Conservation (phyloP, 2,329 filamentous ascomycete species). For the Stagonosporopsis chrysanthemi region DNA sequence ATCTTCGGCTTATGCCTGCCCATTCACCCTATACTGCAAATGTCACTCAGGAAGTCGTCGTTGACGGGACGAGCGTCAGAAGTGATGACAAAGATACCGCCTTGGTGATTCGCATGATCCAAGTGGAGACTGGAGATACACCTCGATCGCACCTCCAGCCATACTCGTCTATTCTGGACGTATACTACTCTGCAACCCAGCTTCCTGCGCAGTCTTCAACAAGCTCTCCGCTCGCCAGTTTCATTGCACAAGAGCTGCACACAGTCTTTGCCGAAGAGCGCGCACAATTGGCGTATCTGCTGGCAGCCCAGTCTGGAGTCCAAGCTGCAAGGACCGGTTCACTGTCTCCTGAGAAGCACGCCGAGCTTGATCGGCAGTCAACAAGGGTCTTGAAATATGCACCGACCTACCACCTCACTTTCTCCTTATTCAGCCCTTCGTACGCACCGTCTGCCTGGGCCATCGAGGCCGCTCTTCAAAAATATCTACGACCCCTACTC, state of each 20-base stretch:
- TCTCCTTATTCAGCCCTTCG: constrained; percentile 88
- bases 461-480: constrained; percentile 79
- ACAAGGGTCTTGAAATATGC: constrained; percentile 90
- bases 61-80: constrained; percentile 35
- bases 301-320: constrained; percentile 55
- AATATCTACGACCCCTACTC: constrained; percentile 83
- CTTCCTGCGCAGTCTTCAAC: constrained; percentile 72
- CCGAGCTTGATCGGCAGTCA: constrained; percentile 71
- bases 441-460: constrained; percentile 87
- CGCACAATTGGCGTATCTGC: constrained; percentile 69
- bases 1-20: constrained; percentile 74
- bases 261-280: constrained; percentile 87
- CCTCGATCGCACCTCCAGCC: constrained; percentile 70
- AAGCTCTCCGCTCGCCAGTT: constrained; percentile 76
- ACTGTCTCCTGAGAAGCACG: constrained; percentile 52
- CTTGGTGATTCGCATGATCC: constrained; percentile 74
- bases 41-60: constrained; percentile 40
- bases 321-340: constrained; percentile 58
- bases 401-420: constrained; percentile 92
- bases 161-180: constrained; percentile 74
- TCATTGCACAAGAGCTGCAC: constrained; percentile 79
- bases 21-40: constrained; percentile 41
- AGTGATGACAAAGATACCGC: constrained; percentile 62
- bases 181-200: constrained; percentile 76
- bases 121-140: constrained; percentile 62